Percentiles rank a stretch among this genome's conserved stretches.
Conservation (phyloP, 1,284 basidiomycete species). For the Apiotrichum gamsii region DNA sequence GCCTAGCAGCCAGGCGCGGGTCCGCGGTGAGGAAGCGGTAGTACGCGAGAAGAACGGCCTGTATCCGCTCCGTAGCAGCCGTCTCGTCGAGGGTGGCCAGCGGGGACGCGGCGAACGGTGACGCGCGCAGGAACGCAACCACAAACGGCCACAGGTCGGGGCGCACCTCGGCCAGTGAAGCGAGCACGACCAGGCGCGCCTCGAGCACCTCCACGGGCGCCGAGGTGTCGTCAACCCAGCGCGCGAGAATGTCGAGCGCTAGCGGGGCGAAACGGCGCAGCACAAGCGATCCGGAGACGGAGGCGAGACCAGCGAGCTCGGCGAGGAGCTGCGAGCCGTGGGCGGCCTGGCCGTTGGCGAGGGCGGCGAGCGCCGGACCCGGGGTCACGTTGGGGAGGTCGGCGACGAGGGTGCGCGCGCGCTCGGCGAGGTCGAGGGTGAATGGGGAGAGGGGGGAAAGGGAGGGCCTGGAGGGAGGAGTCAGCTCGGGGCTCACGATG, state of each 20-base stretch:
- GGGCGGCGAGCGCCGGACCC: background rate
- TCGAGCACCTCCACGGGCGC: slow-evolving; percentile 28
- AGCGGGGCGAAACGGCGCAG: slow-evolving; percentile 33
- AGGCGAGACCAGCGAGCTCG: slow-evolving; percentile 22
- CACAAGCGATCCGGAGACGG: slow-evolving; percentile 21
- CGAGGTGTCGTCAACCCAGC: slow-evolving; percentile 29
- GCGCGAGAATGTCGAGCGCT: slow-evolving; percentile 33
- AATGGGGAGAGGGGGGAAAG: slow-evolving; percentile 4
- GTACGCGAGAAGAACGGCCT: slow-evolving; percentile 67
- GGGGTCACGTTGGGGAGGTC: slow-evolving; percentile 2
- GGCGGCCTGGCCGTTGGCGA: background rate
- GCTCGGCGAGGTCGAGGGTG: slow-evolving; percentile 8
- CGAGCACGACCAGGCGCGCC: slow-evolving; percentile 26
- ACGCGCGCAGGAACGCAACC: slow-evolving; percentile 18
- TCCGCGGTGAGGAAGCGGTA: slow-evolving; percentile 71
- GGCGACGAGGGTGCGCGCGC: slow-evolving; percentile 1
- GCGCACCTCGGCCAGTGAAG: slow-evolving; percentile 26
- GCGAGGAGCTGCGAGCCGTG: slow-evolving; percentile 17
- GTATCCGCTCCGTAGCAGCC: slow-evolving; percentile 55
- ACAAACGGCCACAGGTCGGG: slow-evolving; percentile 44
- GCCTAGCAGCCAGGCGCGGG: slow-evolving; percentile 56
- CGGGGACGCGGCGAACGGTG: slow-evolving; percentile 29
- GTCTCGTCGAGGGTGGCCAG: slow-evolving; percentile 21
- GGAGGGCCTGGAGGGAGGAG: background rate
- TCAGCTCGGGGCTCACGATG: too few species aligned